Conservation (phyloP, 345 rosid species). For the Sisymbrium irio region DNA sequence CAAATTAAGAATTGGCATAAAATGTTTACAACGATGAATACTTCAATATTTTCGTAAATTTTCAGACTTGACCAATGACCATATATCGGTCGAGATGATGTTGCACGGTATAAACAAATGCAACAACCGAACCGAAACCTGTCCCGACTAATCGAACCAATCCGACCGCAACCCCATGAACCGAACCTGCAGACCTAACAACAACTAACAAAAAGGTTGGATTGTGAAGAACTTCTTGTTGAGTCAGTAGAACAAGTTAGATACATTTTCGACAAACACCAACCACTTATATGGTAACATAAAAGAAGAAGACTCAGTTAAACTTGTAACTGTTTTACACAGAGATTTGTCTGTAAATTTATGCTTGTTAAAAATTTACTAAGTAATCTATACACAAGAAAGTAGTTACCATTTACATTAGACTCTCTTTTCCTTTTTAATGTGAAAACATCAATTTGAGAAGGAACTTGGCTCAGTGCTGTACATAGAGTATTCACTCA, state of each 20-base stretch:
- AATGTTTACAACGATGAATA: no score
- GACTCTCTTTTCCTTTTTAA: not conserved
- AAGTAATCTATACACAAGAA: slow-evolving; percentile 28
- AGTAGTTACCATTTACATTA: slow-evolving; percentile 19
- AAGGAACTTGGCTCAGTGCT: slow-evolving; percentile 43
- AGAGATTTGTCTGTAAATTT: slow-evolving; percentile 13
- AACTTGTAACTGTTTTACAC: slow-evolving; percentile 15
- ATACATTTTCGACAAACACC: slow-evolving; percentile 45
- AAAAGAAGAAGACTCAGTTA: slow-evolving; percentile 7
- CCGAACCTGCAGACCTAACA: no score
- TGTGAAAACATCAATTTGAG: slow-evolving; percentile 34
- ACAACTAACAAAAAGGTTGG: slow-evolving; percentile 50
- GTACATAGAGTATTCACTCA: slow-evolving; percentile 43
- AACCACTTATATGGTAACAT: slow-evolving; percentile 6
- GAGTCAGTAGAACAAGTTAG: slow-evolving; percentile 55
- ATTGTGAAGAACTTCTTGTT: slow-evolving; percentile 57
- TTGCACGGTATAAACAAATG: slow-evolving; percentile 47
- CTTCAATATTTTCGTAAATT: no score
- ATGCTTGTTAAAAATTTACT: slow-evolving; percentile 21
- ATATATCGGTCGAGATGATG: slow-evolving; percentile 26
- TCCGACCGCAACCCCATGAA: no score
- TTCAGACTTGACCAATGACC: slow-evolving; percentile 9
- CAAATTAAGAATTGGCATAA: no score
- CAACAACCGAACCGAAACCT: not conserved
- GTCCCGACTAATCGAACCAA: no score